Conservation (phyloP, 768 basidiomycete genomes). For the Leccinellum albellum region DNA sequence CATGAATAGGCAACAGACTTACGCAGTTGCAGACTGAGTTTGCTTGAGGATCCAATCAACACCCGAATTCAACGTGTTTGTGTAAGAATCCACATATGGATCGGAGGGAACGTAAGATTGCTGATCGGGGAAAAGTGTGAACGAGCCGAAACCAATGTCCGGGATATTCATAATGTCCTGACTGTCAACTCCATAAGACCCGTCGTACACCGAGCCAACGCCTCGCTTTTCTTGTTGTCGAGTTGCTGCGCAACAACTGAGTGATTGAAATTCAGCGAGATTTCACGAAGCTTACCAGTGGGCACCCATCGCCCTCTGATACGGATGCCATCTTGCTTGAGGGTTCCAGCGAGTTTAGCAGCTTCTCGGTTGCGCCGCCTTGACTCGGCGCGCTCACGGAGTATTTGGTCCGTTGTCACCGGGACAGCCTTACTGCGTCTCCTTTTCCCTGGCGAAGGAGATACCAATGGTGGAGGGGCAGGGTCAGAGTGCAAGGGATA, state of each 20-base stretch:
- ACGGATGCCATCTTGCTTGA: conserved; percentile 38
- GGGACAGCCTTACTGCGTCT: conserved; percentile 38
- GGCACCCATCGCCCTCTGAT: conserved; percentile 61
- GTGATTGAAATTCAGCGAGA: background rate
- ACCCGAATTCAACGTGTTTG: conserved; percentile 50
- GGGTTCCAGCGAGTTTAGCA: conserved; percentile 32
- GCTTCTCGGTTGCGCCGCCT: conserved; percentile 42
- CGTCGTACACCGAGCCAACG: conserved; percentile 54
- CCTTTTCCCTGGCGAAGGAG: conserved; percentile 37
- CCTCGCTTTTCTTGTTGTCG: conserved; percentile 42
- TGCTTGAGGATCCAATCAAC: conserved; percentile 54
- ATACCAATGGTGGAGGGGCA: conserved; percentile 33
- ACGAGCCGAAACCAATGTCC: conserved; percentile 52
- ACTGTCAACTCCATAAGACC: conserved; percentile 62
- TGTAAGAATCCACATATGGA: conserved; percentile 47
- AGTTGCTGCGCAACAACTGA: conserved; percentile 34
- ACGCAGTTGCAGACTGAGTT: conserved; percentile 43
- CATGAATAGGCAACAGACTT: conserved; percentile 15
- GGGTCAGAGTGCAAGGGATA: conserved; percentile 37
- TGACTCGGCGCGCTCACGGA: conserved; percentile 46
- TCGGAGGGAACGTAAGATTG: conserved; percentile 48
- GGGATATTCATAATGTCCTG: conserved; percentile 60
- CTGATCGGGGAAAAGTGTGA: conserved; percentile 71
- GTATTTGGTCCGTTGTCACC: conserved; percentile 44
- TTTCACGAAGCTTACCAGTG: conserved; percentile 37